Conservation (phyloP, 768 basidiomycete species). For the Lactarius evosmus region DNA sequence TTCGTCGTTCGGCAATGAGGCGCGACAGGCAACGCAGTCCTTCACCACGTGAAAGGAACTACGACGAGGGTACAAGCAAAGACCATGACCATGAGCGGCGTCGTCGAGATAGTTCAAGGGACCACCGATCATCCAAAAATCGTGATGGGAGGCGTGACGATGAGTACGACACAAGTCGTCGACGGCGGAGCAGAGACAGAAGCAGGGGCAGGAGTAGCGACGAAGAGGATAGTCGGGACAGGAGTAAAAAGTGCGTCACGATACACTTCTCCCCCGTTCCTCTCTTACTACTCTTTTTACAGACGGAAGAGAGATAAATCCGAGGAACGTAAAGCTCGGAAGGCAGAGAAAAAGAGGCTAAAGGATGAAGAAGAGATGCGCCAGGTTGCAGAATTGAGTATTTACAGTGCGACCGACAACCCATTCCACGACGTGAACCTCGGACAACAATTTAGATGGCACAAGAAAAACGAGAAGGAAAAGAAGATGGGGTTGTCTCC, state of each 20-base stretch:
- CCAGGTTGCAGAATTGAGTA: conserved; percentile 89
- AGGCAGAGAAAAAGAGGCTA: conserved; percentile 81
- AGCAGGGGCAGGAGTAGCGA: conserved; percentile 36
- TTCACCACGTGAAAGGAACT: conserved; percentile 17
- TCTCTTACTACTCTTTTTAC: conserved; percentile 8
- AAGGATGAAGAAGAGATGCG: conserved; percentile 88
- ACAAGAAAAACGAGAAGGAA: conserved; percentile 98
- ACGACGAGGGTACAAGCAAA: neutral
- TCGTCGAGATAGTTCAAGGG: conserved; percentile 9
- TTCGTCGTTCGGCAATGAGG: conserved; percentile 9
- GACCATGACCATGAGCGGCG: conserved; percentile 13
- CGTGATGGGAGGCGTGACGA: conserved; percentile 26
- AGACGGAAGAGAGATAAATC: conserved; percentile 86
- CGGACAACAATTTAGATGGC: conserved; percentile 95
- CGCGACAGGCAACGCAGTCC: conserved; percentile 15
- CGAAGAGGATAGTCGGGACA: conserved; percentile 26
- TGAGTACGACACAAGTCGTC: conserved; percentile 28
- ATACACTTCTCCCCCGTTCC: neutral
- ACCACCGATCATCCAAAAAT: conserved; percentile 9
- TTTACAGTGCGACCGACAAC: conserved; percentile 95
- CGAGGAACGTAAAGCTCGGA: conserved; percentile 80
- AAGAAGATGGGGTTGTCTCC: conserved; percentile 78
- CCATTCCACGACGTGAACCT: conserved; percentile 98
- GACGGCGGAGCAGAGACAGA: conserved; percentile 32
- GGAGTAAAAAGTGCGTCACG: conserved; percentile 47